Base-by-base conservation (phyloP, 495 filamentous ascomycete genomes). In the Talaromyces liani region DNA sequence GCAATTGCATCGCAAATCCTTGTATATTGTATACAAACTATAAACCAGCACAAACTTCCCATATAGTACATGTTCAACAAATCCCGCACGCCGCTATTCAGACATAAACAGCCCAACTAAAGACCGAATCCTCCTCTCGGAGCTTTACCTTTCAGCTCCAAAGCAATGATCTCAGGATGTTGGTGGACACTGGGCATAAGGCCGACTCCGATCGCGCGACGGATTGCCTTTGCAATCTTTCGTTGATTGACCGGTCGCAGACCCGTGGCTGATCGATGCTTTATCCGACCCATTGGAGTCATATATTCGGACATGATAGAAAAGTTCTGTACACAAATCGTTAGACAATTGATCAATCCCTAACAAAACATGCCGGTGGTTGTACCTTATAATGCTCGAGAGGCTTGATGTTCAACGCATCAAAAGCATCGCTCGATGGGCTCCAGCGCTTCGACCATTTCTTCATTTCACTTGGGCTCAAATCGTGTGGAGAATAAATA, bases 181-280 rank as follows among this genome's bases (percentile, higher is more conserved):
- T 80, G 75, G 80, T 98, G 92, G 61, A 95, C 89, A 74, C 88
- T 92, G 9, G 94, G 95, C 86, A 98, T 90, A 49, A 98, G 79
- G 3, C 94, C 94, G 64, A 97, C 78, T 5, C 92, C 94, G 68
- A 97, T 87, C 39, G 91, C 87, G 67, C 94, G 82, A 66, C 95
- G 80, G 59, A 98, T 88, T 25, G 94, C 92, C 79, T 94, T 97
- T 29, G 93, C 89, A 71, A 98, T 87, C 73, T 89, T 88, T 62
- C 94, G 81, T 78, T 98, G 94, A 77, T 98, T 98, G 58, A 91
- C 88, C 22, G 88, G 87, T 45, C 91, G 82, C 60, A 98, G 77
- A 5, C 93, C 94, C 3, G 94, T 97, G 2, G 85, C 77, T 12
- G 68, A 77, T 7, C 84, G 75, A 69, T 88, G 85, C 75, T 86